Evolutionary conservation across 2,329 filamentous ascomycete genomes (phyloP), one percentile per base, ranked within the genome.

Genomic region (Penicillium sp.): DNA sequence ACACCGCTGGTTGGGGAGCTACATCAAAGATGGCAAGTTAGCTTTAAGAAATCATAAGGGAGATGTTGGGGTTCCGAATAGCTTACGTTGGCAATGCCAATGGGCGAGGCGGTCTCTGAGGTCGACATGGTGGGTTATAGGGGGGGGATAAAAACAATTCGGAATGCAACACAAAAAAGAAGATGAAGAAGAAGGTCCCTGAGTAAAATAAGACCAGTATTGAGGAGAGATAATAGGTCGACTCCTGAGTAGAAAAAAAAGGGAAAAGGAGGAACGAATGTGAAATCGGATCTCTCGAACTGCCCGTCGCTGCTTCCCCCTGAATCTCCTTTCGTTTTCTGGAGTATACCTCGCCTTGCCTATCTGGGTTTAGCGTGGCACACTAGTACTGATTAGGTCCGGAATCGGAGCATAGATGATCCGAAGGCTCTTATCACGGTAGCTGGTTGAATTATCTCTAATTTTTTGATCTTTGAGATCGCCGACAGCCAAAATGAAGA

Each of bases 11-110:
- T 88, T 88, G 68, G 85, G 85, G 68, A 88, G 79, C 84, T 87
- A 69, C 59, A 62, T 53, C 47, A 47, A 22, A 38, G 53, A 30
- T 44, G 33, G 64, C 5, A 11, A 14, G 44, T 66, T 55, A 66
- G 62, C 43, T 45, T 46, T 52, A 38, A 30, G 25, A 22, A 16
- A 31, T 35, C 30, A 40, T 17, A 47, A 22, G 30, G 26, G 22
- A 17, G 12, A 35, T 37, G 30, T 40, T 40, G 49, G 52, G 36
- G n/a, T 41, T 45, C 43, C 16, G 5, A 43, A 43, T 26, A 43
- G 83, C 84, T 75, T 77, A 87, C 84, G 75, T 88, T 88, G 81
- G 85, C 85, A 84, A 88, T 88, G 79, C 85, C 85, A 83, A 88
- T 88, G 67, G 84, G 85, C 69, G 84, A 83, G 58, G 82, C 80